These are phyloP conservation scores for Durio zibethinus DNA, from an alignment of 345 rosid genomes.

Conservation along the genomic window DNA sequence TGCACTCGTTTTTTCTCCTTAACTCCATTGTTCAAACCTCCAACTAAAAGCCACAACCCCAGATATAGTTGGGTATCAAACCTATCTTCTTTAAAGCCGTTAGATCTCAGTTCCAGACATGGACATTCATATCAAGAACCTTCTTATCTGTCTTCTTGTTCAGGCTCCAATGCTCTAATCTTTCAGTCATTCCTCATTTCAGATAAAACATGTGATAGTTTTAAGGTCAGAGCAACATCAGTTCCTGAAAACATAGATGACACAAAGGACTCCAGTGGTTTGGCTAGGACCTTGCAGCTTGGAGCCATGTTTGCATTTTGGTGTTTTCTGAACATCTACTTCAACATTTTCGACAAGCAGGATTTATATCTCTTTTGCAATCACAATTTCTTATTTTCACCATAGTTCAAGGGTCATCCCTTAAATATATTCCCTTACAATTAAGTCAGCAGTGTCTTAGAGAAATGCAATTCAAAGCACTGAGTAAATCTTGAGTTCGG, in stretches of 20 bases:
- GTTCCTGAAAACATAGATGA: conserved; percentile 42
- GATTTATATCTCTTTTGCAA: conserved; percentile 22
- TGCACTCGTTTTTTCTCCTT: conserved; percentile 21
- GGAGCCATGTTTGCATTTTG: conserved; percentile 62
- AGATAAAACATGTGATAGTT: conserved; percentile 19
- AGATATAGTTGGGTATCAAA: background rate
- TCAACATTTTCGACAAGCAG: conserved; percentile 79
- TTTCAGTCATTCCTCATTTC: conserved; percentile 14
- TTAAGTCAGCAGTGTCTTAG: too few relatives aligned
- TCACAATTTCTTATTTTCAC: background rate
- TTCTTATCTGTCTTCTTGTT: background rate
- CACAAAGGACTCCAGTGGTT: conserved; percentile 23
- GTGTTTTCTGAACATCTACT: conserved; percentile 68
- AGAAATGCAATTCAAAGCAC: background rate
- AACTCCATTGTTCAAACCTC: conserved; percentile 23
- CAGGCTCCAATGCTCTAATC: conserved; percentile 9
- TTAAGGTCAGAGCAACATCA: conserved; percentile 37
- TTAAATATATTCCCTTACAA: too few relatives aligned
- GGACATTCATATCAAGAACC: conserved; percentile 9
- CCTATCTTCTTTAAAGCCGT: conserved; percentile 19
- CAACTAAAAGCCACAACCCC: conserved; percentile 5
- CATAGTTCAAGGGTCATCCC: too few relatives aligned
- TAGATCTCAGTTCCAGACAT: background rate
- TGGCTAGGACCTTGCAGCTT: conserved; percentile 30
- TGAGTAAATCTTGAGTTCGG: background rate